phyloP scores from a whole-genome alignment of 768 basidiomycete species.

The Mrakia frigida region DNA sequence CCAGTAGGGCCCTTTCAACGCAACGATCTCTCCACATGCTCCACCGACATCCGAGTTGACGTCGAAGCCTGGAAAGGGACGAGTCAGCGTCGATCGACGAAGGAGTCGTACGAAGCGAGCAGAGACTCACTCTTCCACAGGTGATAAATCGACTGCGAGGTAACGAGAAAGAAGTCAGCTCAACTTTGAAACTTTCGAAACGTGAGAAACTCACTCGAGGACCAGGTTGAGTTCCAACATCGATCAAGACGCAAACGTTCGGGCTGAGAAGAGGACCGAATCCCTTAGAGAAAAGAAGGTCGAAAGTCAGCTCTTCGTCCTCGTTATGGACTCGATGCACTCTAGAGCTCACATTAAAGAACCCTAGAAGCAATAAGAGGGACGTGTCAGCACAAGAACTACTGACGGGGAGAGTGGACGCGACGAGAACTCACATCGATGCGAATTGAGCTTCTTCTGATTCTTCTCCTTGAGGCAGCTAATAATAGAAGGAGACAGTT shows the following conservation, averaged over 20 bases:
- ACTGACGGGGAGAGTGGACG: neutral
- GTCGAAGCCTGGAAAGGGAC: constrained; percentile 17
- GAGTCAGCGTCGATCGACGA: neutral
- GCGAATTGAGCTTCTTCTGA: constrained; percentile 33
- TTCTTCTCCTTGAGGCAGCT: constrained; percentile 33
- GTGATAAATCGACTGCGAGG: constrained; percentile 29
- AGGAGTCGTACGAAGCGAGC: too few species aligned
- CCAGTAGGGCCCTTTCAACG: constrained; percentile 32
- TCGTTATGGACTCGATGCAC: neutral
- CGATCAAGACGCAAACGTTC: constrained; percentile 33
- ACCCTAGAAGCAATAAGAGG: constrained; percentile 18
- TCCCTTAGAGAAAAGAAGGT: neutral
- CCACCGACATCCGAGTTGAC: constrained; percentile 32
- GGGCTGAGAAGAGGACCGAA: constrained; percentile 26
- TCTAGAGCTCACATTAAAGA: constrained; percentile 26
- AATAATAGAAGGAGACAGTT: neutral
- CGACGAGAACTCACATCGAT: constrained; percentile 29
- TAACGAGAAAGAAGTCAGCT: neutral
- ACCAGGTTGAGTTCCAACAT: constrained; percentile 33
- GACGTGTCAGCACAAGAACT: neutral
- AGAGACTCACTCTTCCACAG: constrained; percentile 29
- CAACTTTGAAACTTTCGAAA: neutral
- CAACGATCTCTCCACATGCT: constrained; percentile 33
- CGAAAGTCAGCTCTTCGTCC: neutral
- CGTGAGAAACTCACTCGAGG: constrained; percentile 11